Base-by-base conservation (phyloP, 495 filamentous ascomycete genomes). In the Aspergillus taichungensis region DNA sequence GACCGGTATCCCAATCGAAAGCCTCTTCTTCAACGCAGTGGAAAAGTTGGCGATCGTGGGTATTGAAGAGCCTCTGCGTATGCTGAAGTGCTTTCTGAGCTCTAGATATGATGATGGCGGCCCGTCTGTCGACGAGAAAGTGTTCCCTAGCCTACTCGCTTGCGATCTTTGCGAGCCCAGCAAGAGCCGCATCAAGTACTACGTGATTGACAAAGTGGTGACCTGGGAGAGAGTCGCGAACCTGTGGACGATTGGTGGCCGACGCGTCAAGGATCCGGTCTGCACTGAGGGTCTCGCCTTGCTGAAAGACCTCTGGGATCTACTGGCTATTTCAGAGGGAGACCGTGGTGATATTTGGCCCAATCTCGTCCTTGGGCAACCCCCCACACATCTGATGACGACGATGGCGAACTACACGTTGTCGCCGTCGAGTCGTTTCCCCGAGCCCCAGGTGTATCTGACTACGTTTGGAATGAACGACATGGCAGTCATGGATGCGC, bases 361-460 rank as follows among this genome's bases (percentile, higher is more conserved):
- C 1, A 28, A 33, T 8, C 13, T 13, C 7, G 13, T 18, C 4
- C 29, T 43, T 5, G 13, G 41, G 11, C 29, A 34, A 10, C 41
- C 41, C 5, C 41, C 41, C n/a, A n/a, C n/a, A n/a, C 11, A 34
- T 34, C 13, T 12, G 30, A n/a, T 33, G n/a, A 12, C 33, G 32
- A 27, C 32, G 27, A 45, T 57, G 35, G 35, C 37, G 5, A 51
- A 58, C 28, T 57, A 32, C 31, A 48, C 40, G 10, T 24, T 57
- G 4, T 29, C 27, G 13, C 50, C 43, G 2, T 33, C 33, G 10
- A 33, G 48, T 13, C 29, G 38, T 0, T 33, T 40, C 13, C 54
- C 54, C 9, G 40, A 54, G 34, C 55, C 55, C 1, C 42, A 50
- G 41, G 27, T 58, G 6, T 58, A 58, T 27, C 49, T 54, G 13